Base-by-base conservation (phyloP, 306 rosid species). In the Parietaria judaica region DNA sequence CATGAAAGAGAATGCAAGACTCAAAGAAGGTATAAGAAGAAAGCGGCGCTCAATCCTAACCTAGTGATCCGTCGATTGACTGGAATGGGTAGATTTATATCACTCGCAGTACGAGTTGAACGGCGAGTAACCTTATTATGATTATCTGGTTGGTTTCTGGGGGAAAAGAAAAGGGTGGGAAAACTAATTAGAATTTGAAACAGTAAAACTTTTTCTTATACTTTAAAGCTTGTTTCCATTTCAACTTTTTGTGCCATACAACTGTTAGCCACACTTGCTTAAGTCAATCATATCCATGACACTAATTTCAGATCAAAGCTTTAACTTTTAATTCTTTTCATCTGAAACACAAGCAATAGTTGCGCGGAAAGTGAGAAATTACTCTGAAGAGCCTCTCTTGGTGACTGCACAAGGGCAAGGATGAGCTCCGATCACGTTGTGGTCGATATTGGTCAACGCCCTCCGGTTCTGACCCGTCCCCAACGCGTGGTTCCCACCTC, bases 401-500 rank as follows among this genome's bases (percentile, higher is more conserved):
- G 47, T 76, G 35, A 66, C 58, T 37, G 76, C 76, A 45, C 60
- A 66, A 66, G 79, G 74, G 53, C 73, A 51, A 58, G 61, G 70
- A 51, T 44, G 76, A 66, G 65, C 72, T 54, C 68, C 76, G 14
- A 36, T 46, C 37, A 70, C 58, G 47, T 78, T 78, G 56, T 35
- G 54, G 65, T 74, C 63, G 7, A 78, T 74, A 60, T 41, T 66
- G 71, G 73, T 66, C 74, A 78, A 64, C 7, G 76, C 83, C 67
- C 77, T 63, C 61, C 83, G 76, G 54, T 63, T 78, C 56, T 74
- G 79, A 23, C 79, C 74, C 23, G 37, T 45, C 52, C 68, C 79
- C 58, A 43, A 14, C 38, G 49, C 67, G 11, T 73, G 17, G 63
- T 74, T 78, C 51, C 74, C 74, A 14, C 71, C 74, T 35, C 67